These are phyloP conservation scores for Penicillium riverlandense DNA, from an alignment of 495 filamentous ascomycete species.

Conservation along the genomic window DNA sequence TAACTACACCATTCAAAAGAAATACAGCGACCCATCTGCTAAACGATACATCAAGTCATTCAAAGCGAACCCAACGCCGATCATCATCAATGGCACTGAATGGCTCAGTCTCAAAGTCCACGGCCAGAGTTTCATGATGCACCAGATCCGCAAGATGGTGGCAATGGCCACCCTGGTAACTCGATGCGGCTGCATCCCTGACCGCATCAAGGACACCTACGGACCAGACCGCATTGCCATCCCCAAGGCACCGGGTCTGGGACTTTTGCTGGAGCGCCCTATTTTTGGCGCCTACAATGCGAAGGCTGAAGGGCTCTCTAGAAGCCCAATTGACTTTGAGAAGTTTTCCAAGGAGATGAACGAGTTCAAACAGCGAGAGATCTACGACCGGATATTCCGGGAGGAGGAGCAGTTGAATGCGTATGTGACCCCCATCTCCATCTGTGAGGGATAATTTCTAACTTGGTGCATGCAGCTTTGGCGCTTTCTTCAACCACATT, in stretches of 20 bases:
- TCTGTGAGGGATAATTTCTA: background rate
- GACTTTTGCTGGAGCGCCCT: conserved; percentile 80
- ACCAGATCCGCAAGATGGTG: conserved; percentile 99
- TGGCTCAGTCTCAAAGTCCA: conserved; percentile 95
- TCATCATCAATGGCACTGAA: conserved; percentile 82
- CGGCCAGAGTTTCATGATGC: conserved; percentile 99
- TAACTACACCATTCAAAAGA: conserved; percentile 93
- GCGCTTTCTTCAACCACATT: conserved; percentile 76
- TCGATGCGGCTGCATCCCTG: conserved; percentile 64
- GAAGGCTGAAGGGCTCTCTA: conserved; percentile 38
- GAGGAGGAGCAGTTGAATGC: conserved; percentile 73
- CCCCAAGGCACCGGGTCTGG: conserved; percentile 86
- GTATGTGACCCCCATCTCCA: conserved; percentile 40
- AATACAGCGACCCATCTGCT: conserved; percentile 66
- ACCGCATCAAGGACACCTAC: conserved; percentile 63
- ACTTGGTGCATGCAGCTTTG: conserved; percentile 46
- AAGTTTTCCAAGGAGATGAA: conserved; percentile 69
- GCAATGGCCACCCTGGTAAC: conserved; percentile 81
- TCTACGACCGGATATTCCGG: conserved; percentile 85
- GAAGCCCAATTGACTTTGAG: conserved; percentile 70
- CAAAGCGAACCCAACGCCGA: conserved; percentile 58
- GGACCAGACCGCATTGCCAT: conserved; percentile 64
- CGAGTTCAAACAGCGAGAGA: conserved; percentile 87
- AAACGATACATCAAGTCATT: conserved; percentile 89
- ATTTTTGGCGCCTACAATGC: conserved; percentile 83